Evolutionary conservation across 208 protist species (phyloP).

Genomic region (Trypanosoma melophagium): DNA sequence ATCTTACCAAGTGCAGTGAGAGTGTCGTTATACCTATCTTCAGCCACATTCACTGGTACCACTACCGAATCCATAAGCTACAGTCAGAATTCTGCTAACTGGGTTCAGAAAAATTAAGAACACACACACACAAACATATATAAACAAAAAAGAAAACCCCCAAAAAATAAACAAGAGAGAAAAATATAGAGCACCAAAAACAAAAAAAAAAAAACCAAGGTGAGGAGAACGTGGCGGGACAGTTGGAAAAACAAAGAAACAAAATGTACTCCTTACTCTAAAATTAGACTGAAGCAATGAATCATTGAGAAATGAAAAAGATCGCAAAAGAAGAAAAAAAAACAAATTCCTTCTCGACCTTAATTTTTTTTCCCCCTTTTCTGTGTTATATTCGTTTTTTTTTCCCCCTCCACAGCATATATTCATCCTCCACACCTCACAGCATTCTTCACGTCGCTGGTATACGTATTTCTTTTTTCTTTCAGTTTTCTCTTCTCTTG

Average conservation of each 20-base stretch:
- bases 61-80: slow-evolving; percentile 1
- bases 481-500: not conserved
- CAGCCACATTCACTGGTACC: not conserved
- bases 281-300: too few relatives aligned
- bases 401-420: too few relatives aligned
- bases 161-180: slow-evolving; percentile 12
- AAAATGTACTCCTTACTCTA: too few relatives aligned
- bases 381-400: too few relatives aligned
- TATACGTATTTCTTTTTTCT: not conserved
- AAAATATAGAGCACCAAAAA: slow-evolving; percentile 17
- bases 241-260: not conserved
- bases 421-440: too few relatives aligned
- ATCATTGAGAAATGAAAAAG: too few relatives aligned
- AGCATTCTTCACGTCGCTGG: too few relatives aligned
- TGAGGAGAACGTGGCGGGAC: too few relatives aligned
- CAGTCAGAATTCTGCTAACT: not conserved
- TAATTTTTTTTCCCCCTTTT: too few relatives aligned
- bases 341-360: too few relatives aligned
- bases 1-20: slow-evolving; percentile 42
- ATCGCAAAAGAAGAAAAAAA: too few relatives aligned
- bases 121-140: not conserved
- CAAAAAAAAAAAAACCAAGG: not conserved
- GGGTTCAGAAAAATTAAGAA: not conserved
- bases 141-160: slow-evolving; percentile 1
- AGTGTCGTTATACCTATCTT: slow-evolving; percentile 39